Base-by-base conservation (phyloP, 352 stramenopile species). In the Phytophthora colocasiae region DNA sequence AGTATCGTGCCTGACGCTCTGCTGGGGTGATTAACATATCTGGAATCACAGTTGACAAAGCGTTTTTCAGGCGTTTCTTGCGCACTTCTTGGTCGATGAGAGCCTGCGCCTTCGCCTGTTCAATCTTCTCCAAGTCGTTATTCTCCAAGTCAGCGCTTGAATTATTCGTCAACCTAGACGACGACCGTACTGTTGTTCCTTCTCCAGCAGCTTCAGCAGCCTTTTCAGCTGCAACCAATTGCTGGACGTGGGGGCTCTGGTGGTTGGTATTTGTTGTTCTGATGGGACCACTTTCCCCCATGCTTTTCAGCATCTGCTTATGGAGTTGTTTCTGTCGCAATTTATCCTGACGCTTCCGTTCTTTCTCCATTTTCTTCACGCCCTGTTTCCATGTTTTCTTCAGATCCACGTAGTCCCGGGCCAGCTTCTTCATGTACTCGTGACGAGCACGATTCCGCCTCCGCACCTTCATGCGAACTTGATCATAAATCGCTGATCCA, bases 301-400 rank as follows among this genome's bases (percentile, higher is more conserved):
- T 55, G 44, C 3, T 77, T 64, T 61, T 75, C 36, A 71, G 26
- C 40, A 51, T 67, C 34, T 81, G 70, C 14, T 89, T 87, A n/a
- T 79, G 63, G 36, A 94, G 83, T 55, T 85, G 83, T 55, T 96
- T 96, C 34, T 64, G 75, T 5, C 87, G 80, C 24, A 90, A 46
- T 50, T 96, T 96, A 44, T 94, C 87, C 66, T 93, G 85, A 2
- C 85, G 83, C 52, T 96, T 96, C 12, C 87, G 81, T 51, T 93
- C 89, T 57, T 96, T 96, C 58, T 96, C 89, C 49, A 96, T 78
- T 55, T 82, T 91, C 61, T 95, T 96, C 29, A 96, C 85, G 22
- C 85, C 83, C n/a, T 80, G 40, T 54, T 93, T 92, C 89, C 89
- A 96, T 15, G 74, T 58, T 53, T 90, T 92, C 44, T 95, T 92